A percentile compares a stretch with the other conserved stretches of the same genome.
These are phyloP conservation scores for Pelargonium australe DNA, from an alignment of 441 rosid species.

Conservation along the genomic window DNA sequence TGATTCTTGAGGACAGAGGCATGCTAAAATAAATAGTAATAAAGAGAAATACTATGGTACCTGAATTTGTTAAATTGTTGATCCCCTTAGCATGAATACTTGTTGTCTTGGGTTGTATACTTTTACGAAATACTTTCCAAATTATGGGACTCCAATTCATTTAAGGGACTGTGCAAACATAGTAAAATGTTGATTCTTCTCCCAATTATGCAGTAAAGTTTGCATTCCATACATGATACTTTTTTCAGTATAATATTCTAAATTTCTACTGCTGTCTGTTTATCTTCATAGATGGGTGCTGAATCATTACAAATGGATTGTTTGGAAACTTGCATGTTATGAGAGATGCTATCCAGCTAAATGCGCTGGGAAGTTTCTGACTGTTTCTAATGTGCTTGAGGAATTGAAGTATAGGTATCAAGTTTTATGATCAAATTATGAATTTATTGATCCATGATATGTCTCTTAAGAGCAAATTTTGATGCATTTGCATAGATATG, in stretches of 20 bases:
- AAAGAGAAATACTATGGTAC: background rate
- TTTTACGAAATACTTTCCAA: background rate
- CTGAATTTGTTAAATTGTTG: background rate
- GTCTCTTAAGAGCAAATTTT: conserved; percentile 1
- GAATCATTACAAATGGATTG: conserved; percentile 92
- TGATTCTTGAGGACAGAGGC: no score
- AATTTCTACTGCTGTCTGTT: background rate
- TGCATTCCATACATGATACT: no score
- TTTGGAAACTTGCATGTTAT: conserved; percentile 89
- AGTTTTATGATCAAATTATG: conserved; percentile 3
- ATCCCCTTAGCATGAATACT: conserved; percentile 1
- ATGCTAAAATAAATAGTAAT: no score
- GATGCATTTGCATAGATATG: conserved; percentile 51
- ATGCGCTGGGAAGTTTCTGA: conserved; percentile 49
- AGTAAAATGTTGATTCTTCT: background rate
- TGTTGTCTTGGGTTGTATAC: background rate
- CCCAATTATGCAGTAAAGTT: no score
- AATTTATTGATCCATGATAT: background rate
- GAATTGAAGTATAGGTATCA: conserved; percentile 76
- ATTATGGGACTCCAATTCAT: background rate
- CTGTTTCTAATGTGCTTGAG: conserved; percentile 63
- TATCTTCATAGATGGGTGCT: conserved; percentile 66
- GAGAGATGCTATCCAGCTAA: conserved; percentile 46
- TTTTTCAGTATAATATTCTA: background rate
- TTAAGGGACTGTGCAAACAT: background rate